Percentiles rank a stretch among this genome's conserved stretches.
Conservation (phyloP, 2,329 filamentous ascomycete genomes). For the Nothophaeocryptopus gaeumannii region DNA sequence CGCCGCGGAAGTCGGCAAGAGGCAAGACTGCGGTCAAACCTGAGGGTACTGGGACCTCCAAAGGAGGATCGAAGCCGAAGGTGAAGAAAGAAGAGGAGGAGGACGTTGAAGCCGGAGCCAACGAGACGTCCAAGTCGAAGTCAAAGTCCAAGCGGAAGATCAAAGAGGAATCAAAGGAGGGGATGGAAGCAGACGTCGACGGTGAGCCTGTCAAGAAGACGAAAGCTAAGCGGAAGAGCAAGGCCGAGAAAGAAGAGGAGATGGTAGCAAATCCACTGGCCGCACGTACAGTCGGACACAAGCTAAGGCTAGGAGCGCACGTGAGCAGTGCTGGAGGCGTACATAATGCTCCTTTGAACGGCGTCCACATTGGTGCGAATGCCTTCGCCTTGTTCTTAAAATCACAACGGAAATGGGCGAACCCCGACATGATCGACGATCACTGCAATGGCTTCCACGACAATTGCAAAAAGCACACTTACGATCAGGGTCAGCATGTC, state of each 20-base stretch:
- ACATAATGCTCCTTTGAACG: conserved; percentile 71
- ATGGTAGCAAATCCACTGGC: conserved; percentile 63
- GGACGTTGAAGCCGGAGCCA: conserved; percentile 15
- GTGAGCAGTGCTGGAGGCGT: conserved; percentile 88
- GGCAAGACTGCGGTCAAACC: conserved; percentile 7
- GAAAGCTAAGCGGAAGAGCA: conserved; percentile 45
- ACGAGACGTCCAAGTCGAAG: conserved; percentile 8
- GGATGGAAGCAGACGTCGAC: conserved; percentile 10
- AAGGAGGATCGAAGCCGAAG: conserved; percentile 15
- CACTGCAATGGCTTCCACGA: conserved; percentile 67
- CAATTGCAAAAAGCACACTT: conserved; percentile 65
- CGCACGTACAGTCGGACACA: conserved; percentile 65
- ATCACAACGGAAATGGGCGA: conserved; percentile 92
- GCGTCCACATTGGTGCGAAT: conserved; percentile 62
- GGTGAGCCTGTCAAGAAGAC: conserved; percentile 11
- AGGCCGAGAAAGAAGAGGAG: conserved; percentile 57
- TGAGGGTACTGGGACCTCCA: background rate
- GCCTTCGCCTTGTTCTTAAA: conserved; percentile 94
- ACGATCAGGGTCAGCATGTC: conserved; percentile 68
- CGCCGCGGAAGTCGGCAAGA: background rate
- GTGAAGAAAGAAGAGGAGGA: conserved; percentile 18
- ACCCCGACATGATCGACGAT: conserved; percentile 69
- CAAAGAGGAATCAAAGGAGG: conserved; percentile 15
- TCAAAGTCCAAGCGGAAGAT: conserved; percentile 16
- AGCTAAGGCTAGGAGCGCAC: conserved; percentile 88